Evolutionary conservation across 139 green algal species (phyloP).

Genomic region (Astrephomene gubernaculifera): DNA sequence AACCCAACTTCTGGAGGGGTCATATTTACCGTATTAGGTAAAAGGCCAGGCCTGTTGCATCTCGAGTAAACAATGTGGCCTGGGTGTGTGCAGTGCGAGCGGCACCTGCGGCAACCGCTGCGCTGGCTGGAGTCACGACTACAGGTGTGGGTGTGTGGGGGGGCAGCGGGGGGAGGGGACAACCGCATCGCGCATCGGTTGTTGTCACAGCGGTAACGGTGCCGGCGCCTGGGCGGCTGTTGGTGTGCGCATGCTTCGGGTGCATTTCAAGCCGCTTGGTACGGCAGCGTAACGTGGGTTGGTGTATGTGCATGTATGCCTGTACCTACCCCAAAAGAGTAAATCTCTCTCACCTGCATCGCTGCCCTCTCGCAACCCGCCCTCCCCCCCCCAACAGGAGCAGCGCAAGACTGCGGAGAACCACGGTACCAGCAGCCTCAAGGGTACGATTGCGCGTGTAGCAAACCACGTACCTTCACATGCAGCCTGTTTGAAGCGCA

Average conservation of each 20-base stretch:
- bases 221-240: no score
- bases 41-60: no score
- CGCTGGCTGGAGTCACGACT: slow-evolving; percentile 14
- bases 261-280: no score
- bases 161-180: not conserved
- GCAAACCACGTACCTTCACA: not conserved
- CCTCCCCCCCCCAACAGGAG: slow-evolving; percentile 4
- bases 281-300: no score
- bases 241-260: no score
- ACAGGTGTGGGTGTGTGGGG: not conserved
- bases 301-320: not conserved
- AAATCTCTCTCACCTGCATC: not conserved
- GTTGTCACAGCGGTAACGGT: no score
- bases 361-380: not conserved
- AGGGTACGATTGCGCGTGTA: not conserved
- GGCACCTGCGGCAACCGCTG: not conserved
- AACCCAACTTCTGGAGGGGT: not conserved
- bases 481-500: not conserved
- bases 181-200: not conserved
- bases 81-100: slow-evolving; percentile 35
- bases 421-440: not conserved
- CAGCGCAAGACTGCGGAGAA: slow-evolving; percentile 14
- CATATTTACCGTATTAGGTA: no score
- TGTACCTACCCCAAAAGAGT: not conserved
- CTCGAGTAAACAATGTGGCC: no score